Conservation (phyloP, 305 asterid genomes). For the Caryopteris hybrid region DNA sequence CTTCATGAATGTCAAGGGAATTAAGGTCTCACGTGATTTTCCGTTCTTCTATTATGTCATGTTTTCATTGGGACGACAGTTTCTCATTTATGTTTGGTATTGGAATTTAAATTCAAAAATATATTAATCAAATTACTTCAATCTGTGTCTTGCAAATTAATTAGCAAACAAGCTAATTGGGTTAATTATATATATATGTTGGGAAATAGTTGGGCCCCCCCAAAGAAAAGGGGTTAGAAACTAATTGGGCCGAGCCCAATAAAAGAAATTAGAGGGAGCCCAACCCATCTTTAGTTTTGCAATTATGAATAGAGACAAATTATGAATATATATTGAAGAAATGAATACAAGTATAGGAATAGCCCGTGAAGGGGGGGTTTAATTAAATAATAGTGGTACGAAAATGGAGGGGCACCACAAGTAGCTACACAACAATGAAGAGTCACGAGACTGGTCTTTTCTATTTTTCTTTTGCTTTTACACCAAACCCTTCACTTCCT, state of each 20-base stretch:
- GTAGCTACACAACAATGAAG: constrained; percentile 49
- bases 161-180: too few relatives aligned
- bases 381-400: constrained; percentile 14
- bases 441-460: constrained; percentile 47
- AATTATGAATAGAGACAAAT: too few relatives aligned
- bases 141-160: background rate
- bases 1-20: background rate
- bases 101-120: background rate
- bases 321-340: too few relatives aligned
- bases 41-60: background rate
- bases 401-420: constrained; percentile 47
- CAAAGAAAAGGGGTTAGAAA: too few relatives aligned
- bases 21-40: background rate
- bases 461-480: background rate
- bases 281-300: too few relatives aligned
- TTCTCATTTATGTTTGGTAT: background rate
- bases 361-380: constrained; percentile 48
- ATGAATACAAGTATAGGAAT: too few relatives aligned
- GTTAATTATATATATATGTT: too few relatives aligned
- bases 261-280: too few relatives aligned
- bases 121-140: background rate
- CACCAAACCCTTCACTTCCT: constrained; percentile 12
- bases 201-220: too few relatives aligned
- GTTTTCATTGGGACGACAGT: too few relatives aligned
- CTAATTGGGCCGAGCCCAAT: too few relatives aligned